Evolutionary conservation across 148 eudicot species (phyloP), one percentile per base, ranked within the genome.

Genomic region (Rhododendron molle): DNA sequence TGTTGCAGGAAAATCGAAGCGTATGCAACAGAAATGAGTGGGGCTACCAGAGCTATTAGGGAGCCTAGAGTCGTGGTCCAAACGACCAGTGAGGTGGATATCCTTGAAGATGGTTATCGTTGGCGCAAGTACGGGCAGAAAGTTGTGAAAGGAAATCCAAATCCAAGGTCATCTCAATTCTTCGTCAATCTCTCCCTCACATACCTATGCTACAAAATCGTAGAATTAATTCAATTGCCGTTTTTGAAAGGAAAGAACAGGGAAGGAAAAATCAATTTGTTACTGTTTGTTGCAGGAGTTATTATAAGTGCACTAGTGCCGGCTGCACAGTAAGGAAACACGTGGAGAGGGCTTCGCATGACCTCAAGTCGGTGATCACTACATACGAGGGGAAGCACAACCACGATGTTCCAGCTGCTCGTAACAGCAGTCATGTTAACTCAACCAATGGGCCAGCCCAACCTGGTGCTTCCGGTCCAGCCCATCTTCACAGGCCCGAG

Each of bases 41-140:
- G 92, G 67, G 90, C 91, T 46, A 89, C 91, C 30, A 87, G 93
- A 87, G 91, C 93, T 23, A 88, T 91, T 78, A 87, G 95, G 85
- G 93, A 93, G 86, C 95, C 95, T 26, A 91, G 92, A 88, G 93
- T 93, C 9, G 93, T 93, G n/a, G 95, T 93, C 58, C 95, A 93
- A 83, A 93, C 93, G 1, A 91, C 91, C 30, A 93, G 95, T 83
- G 95, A 93, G 83, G 92, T 93, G 84, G 95, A 93, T 87, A 91
- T 93, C 56, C 92, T 93, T 71, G 95, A 91, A 72, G 95, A 93
- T 80, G 95, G 95, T 44, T 93, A 93, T 83, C 91, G 95, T 50
- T 93, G 95, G 95, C 91, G 95, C 85, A 93, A 93, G 85, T 93
- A 93, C 50, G 95, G 95, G 43, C 95, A 93, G 86, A 93, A 93